These are phyloP conservation scores for Aspergillus versicolor DNA, from an alignment of 2,329 filamentous ascomycete species.

Conservation along the genomic window DNA sequence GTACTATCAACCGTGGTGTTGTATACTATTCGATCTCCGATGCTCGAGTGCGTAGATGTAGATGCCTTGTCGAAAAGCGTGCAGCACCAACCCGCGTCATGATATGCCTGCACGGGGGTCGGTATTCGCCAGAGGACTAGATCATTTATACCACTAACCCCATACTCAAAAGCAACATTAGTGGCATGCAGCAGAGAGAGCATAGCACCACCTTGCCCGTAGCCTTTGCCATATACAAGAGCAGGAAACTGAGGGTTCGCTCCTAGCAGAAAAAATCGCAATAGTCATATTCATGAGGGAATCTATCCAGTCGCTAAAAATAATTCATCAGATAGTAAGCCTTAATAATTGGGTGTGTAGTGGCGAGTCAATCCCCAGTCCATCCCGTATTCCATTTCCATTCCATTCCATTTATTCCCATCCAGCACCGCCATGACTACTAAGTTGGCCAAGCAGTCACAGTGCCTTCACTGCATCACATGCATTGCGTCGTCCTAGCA, in stretches of 20 bases:
- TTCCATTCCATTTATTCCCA: neutral
- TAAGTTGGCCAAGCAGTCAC: too few relatives aligned
- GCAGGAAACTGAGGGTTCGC: neutral
- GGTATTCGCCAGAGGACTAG: neutral
- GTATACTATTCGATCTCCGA: neutral
- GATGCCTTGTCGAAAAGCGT: neutral
- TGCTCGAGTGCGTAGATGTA: neutral
- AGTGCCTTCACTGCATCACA: too few relatives aligned
- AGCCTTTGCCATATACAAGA: neutral
- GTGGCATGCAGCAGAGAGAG: neutral
- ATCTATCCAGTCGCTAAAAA: slow-evolving; percentile 36
- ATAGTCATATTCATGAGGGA: slow-evolving; percentile 25
- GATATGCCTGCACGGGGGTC: too few relatives aligned
- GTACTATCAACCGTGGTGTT: slow-evolving; percentile 8
- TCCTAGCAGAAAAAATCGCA: neutral
- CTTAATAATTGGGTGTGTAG: slow-evolving; percentile 18
- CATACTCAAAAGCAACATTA: neutral
- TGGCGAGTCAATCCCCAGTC: neutral
- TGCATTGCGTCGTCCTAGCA: neutral
- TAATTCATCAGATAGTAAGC: slow-evolving; percentile 26
- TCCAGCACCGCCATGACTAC: too few relatives aligned
- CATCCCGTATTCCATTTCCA: neutral
- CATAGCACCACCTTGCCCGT: neutral
- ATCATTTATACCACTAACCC: neutral
- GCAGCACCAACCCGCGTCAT: too few relatives aligned